phyloP scores from a whole-genome alignment of 495 filamentous ascomycete species.

The Friedmanniomyces endolithicus region DNA sequence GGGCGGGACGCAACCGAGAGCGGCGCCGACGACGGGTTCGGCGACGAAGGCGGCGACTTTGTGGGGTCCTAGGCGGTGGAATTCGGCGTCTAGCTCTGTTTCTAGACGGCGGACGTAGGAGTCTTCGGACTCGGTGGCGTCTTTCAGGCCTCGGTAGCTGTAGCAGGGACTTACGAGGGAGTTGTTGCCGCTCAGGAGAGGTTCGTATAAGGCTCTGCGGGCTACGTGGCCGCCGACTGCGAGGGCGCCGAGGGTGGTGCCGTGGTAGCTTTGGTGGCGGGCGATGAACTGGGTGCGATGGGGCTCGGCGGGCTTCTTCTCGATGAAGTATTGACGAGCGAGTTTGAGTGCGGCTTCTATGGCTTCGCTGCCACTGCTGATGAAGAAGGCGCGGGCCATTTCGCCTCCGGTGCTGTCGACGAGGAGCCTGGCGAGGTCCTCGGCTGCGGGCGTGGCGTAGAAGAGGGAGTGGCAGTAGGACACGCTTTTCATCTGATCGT shows the following conservation, averaged over 20 bases:
- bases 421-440: constrained; percentile 18
- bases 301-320: constrained; percentile 38
- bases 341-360: constrained; percentile 59
- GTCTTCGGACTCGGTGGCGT: constrained; percentile 25
- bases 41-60: constrained; percentile 67
- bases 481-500: constrained; percentile 37
- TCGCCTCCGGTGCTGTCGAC: constrained; percentile 21
- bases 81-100: constrained; percentile 61
- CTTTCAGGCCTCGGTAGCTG: constrained; percentile 39
- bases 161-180: constrained; percentile 60
- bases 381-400: constrained; percentile 37
- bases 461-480: constrained; percentile 44
- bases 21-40: constrained; percentile 54
- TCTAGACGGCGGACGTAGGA: constrained; percentile 45
- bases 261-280: constrained; percentile 61
- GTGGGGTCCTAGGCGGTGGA: constrained; percentile 55
- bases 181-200: constrained; percentile 45
- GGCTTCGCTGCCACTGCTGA: constrained; percentile 48
- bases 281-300: constrained; percentile 49
- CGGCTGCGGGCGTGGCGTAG: constrained; percentile 36
- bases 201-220: constrained; percentile 53
- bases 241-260: constrained; percentile 57
- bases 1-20: constrained; percentile 34
- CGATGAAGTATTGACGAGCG: constrained; percentile 51
- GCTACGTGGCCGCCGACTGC: constrained; percentile 50